Percentiles rank a stretch among this genome's conserved stretches.
Conservation (phyloP, 2,329 filamentous ascomycete genomes). For the Peltaster fructicola region DNA sequence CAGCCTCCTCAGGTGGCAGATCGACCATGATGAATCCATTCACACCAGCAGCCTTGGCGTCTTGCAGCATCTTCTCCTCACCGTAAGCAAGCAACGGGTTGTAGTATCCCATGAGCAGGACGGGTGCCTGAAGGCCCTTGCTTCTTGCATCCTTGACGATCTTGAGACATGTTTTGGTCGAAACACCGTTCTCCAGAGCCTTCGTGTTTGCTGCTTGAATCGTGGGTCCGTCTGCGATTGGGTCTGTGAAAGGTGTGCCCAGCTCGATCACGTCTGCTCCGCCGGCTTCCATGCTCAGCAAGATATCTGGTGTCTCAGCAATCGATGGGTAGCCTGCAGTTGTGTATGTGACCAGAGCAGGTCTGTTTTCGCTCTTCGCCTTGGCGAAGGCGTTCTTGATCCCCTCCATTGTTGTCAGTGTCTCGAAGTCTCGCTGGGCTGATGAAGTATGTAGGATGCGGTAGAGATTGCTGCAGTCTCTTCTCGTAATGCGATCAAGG, state of each 20-base stretch:
- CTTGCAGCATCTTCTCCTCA: conserved; percentile 70
- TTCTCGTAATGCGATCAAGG: no score
- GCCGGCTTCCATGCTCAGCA: conserved; percentile 80
- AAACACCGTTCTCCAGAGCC: conserved; percentile 78
- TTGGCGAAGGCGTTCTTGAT: conserved; percentile 33
- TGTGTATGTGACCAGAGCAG: conserved; percentile 87
- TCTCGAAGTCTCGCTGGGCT: no score
- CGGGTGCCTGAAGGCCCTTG: conserved; percentile 59
- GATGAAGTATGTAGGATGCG: no score
- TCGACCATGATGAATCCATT: conserved; percentile 97
- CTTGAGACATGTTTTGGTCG: conserved; percentile 57
- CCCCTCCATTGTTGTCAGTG: conserved; percentile 24
- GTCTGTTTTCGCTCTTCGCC: conserved; percentile 33
- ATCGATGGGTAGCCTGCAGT: conserved; percentile 80
- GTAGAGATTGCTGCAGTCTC: no score
- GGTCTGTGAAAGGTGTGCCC: conserved; percentile 91
- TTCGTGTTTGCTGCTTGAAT: conserved; percentile 89
- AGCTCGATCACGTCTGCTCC: conserved; percentile 92
- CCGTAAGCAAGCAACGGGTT: conserved; percentile 91
- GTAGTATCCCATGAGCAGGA: conserved; percentile 97
- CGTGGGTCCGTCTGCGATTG: conserved; percentile 91
- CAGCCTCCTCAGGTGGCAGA: conserved; percentile 84
- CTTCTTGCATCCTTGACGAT: conserved; percentile 69
- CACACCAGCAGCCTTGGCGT: conserved; percentile 68
- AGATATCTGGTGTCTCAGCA: conserved; percentile 65